phyloP scores from a whole-genome alignment of 2,329 filamentous ascomycete genomes.

The Ilyonectria sp. region DNA sequence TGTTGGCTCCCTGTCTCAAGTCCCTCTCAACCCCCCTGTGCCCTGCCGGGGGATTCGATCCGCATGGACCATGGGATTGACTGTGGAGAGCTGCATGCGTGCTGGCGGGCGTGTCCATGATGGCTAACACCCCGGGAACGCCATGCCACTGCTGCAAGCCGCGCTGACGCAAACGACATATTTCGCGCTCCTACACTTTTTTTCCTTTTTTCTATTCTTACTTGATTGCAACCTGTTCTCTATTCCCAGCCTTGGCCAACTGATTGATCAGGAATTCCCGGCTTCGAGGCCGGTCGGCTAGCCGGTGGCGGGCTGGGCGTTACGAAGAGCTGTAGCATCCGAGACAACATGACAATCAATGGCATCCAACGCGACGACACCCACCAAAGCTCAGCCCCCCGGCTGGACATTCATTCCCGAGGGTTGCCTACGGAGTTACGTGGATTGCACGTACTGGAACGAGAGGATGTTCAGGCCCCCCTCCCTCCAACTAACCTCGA shows the following conservation, averaged over 20 bases:
- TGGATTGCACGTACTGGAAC: not conserved
- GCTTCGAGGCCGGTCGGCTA: slow-evolving; percentile 25
- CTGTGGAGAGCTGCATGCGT: slow-evolving; percentile 16
- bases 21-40: not conserved
- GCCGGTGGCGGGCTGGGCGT: slow-evolving; percentile 13
- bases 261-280: slow-evolving; percentile 20
- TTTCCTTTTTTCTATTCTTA: slow-evolving; percentile 17
- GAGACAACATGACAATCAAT: slow-evolving; percentile 8
- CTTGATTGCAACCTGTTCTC: slow-evolving; percentile 2
- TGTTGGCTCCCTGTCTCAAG: not conserved
- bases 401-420: not conserved
- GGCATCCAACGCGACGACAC: not conserved
- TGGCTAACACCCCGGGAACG: slow-evolving; percentile 22
- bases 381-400: not conserved
- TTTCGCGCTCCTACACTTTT: slow-evolving; percentile 27
- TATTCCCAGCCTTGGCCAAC: slow-evolving; percentile 1
- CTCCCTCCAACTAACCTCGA: not conserved
- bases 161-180: slow-evolving; percentile 27
- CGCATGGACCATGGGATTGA: slow-evolving; percentile 43
- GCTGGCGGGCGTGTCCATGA: slow-evolving; percentile 25
- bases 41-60: slow-evolving; percentile 22
- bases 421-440: not conserved
- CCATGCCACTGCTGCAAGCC: slow-evolving; percentile 35
- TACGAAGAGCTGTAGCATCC: not conserved
- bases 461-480: slow-evolving; percentile 23